A percentile compares a stretch with the other conserved stretches of the same genome.
Evolutionary conservation across 345 rosid genomes (phyloP).

Genomic region (Citrus australasica): DNA sequence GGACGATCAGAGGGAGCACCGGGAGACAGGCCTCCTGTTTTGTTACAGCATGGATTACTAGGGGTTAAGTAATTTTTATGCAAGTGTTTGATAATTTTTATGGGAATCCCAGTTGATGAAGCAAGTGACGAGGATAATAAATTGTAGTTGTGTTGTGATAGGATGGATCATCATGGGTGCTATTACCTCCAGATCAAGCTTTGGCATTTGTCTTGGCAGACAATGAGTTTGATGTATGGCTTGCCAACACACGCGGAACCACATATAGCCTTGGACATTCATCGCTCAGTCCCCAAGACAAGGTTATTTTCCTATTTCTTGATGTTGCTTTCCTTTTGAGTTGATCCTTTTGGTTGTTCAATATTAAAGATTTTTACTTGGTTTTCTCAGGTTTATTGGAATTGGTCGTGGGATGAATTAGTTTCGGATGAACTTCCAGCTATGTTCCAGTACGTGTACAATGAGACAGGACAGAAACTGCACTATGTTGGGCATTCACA

Average conservation of each 20-base stretch:
- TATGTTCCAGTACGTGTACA: conserved; percentile 32
- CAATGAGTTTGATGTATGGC: conserved; percentile 47
- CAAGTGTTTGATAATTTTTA: neutral
- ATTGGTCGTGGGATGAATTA: conserved; percentile 62
- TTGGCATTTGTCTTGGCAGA: conserved; percentile 48
- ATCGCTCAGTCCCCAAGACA: conserved; percentile 24
- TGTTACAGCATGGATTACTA: conserved; percentile 52
- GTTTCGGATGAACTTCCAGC: conserved; percentile 53
- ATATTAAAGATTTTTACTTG: neutral
- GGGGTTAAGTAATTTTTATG: conserved; percentile 24
- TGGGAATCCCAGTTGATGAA: neutral
- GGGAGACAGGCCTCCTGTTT: conserved; percentile 33
- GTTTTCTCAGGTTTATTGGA: conserved; percentile 41
- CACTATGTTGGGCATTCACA: conserved; percentile 53
- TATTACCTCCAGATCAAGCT: conserved; percentile 35
- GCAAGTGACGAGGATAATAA: neutral
- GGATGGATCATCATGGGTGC: conserved; percentile 47
- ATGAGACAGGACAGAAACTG: conserved; percentile 38
- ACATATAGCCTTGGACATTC: conserved; percentile 35
- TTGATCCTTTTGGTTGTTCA: neutral
- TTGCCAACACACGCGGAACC: conserved; percentile 51
- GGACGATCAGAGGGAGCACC: conserved; percentile 28
- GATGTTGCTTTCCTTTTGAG: neutral
- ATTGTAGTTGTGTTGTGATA: conserved; percentile 7
- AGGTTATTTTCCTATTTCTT: conserved; percentile 8